A percentile compares a stretch with the other conserved stretches of the same genome.
Conservation (phyloP, 306 rosid species). For the Fragaria vesca region DNA sequence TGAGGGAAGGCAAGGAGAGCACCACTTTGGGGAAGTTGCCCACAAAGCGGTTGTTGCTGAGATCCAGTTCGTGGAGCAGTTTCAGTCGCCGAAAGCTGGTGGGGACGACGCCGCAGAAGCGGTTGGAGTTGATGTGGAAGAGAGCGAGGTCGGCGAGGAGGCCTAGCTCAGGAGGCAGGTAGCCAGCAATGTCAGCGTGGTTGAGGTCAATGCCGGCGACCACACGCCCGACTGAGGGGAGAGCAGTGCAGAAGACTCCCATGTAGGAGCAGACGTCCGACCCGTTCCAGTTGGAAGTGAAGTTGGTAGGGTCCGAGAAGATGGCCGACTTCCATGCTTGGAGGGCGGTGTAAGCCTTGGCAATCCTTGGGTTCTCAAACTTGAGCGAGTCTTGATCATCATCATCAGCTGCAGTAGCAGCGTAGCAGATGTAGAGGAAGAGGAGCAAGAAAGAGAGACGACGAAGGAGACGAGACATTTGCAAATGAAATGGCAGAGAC, state of each 20-base stretch:
- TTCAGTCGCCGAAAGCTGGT: constrained; percentile 15
- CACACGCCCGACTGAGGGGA: constrained; percentile 2
- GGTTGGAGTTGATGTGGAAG: constrained; percentile 34
- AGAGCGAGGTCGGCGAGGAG: constrained; percentile 29
- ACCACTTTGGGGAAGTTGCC: constrained; percentile 25
- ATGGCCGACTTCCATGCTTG: constrained; percentile 35
- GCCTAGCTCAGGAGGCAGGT: constrained; percentile 28
- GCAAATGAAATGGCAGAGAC: background rate
- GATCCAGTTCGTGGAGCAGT: constrained; percentile 30
- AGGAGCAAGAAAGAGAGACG: constrained; percentile 1
- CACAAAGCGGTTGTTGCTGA: constrained; percentile 33
- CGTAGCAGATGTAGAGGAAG: constrained; percentile 8
- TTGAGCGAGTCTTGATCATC: background rate
- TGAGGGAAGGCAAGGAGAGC: constrained; percentile 30
- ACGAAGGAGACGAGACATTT: constrained; percentile 15
- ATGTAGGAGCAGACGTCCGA: constrained; percentile 29
- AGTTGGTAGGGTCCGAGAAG: constrained; percentile 30
- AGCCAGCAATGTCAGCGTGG: constrained; percentile 34
- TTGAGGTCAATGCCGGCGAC: constrained; percentile 34
- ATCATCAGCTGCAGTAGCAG: background rate
- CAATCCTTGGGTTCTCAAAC: constrained; percentile 22
- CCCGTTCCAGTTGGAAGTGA: constrained; percentile 31
- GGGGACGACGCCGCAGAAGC: constrained; percentile 32
- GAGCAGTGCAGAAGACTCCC: constrained; percentile 26
- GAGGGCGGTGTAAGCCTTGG: constrained; percentile 28